A percentile compares a stretch with the other conserved stretches of the same genome.
Evolutionary conservation across 768 basidiomycete genomes (phyloP).

Genomic region (Pholiota microspora): DNA sequence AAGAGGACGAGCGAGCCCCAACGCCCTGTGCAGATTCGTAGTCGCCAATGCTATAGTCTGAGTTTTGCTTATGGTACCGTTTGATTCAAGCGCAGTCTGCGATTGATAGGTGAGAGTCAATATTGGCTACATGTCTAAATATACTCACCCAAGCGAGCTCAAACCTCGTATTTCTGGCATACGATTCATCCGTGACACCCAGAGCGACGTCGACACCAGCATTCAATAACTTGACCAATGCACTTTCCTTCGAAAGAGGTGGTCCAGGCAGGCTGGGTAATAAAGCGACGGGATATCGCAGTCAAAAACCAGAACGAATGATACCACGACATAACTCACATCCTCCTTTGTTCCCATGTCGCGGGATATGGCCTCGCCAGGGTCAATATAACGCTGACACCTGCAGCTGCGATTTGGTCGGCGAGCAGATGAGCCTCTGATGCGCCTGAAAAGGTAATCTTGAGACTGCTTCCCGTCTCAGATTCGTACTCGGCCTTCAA

Average conservation of each 20-base stretch:
- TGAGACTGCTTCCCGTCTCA: conserved; percentile 26
- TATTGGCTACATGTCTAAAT: neutral
- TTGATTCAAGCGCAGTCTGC: conserved; percentile 27
- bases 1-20: conserved; percentile 30
- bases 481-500: conserved; percentile 56
- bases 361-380: conserved; percentile 61
- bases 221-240: conserved; percentile 50
- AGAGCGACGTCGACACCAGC: conserved; percentile 65
- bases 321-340: conserved; percentile 37
- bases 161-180: conserved; percentile 67
- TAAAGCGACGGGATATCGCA: neutral
- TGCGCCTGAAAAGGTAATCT: conserved; percentile 57
- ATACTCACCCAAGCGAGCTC: conserved; percentile 54
- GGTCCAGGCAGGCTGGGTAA: conserved; percentile 61
- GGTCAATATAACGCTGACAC: conserved; percentile 70
- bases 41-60: conserved; percentile 40
- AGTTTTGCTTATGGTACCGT: conserved; percentile 36
- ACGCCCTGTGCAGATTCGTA: conserved; percentile 39
- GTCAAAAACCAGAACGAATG: too few species aligned
- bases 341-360: conserved; percentile 63
- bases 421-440: conserved; percentile 65
- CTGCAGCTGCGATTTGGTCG: conserved; percentile 54
- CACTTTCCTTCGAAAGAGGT: conserved; percentile 57
- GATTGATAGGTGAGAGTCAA: neutral
- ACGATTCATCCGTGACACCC: conserved; percentile 57